Base-by-base conservation (phyloP, 2,329 filamentous ascomycete species). In the Beauveria asiatica region DNA sequence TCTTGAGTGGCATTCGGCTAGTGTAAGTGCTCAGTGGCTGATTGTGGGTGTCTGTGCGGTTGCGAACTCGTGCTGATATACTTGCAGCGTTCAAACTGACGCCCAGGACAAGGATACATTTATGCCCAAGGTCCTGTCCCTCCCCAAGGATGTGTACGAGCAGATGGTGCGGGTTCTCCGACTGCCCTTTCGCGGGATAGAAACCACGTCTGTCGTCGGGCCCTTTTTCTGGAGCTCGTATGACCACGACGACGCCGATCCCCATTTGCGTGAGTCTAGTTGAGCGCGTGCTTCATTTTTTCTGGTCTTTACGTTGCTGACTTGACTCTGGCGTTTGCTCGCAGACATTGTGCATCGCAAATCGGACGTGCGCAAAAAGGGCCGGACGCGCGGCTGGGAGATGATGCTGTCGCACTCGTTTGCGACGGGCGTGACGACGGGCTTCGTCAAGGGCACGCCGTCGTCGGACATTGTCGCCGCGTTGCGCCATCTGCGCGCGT, bases 301-400 rank as follows among this genome's bases (percentile, higher is more conserved):
- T 39, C 17, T 7, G 17, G 42, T 16, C 19, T 13, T 39, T 1
- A 9, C 10, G 50, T 16, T 13, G 13, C 16, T 30, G 19, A 50
- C 33, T 37, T 11, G 16, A 37, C n/a, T n/a, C n/a, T n/a, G n/a
- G 33, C 33, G 33, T 37, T 37, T 0, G 33, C 33, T 5, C 16
- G 9, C 61, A 82, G 80, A 86, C 66, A 81, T 86, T 65, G 78
- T 86, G 62, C 84, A 83, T 67, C 80, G 84, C 65, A 86, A 86
- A 70, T 84, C 81, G n/a, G 83, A 86, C 66, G 83, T 86, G 39
- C 80, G 82, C 55, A 86, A 86, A 68, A 85, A 83, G 72, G 83
- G 82, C 63, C 78, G 76, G 67, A 86, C 83, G 17, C 80, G 84
- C 59, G 84, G 84, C 49, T 86, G 83, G 82, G 84, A 86, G 71